Evolutionary conservation across 2,329 filamentous ascomycete species (phyloP).

Genomic region (Xylariaceae sp.): DNA sequence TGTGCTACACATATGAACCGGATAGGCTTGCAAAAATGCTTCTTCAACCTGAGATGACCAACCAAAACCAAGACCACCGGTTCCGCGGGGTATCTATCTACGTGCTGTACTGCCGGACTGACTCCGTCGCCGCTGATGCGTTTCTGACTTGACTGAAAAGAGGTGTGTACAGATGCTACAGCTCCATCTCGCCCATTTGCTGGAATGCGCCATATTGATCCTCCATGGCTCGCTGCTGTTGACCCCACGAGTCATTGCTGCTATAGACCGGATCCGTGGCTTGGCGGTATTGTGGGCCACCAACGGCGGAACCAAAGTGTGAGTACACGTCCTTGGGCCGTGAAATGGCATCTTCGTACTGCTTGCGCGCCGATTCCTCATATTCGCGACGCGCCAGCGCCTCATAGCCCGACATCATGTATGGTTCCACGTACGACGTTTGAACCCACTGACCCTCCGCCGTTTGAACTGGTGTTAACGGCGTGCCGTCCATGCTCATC

Average conservation of each 20-base stretch:
- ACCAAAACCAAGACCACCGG: no score
- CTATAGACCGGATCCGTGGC: conserved; percentile 69
- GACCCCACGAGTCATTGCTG: conserved; percentile 35
- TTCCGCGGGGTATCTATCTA: no score
- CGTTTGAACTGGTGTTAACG: conserved; percentile 45
- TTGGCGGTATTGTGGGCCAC: conserved; percentile 41
- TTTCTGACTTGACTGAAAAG: neutral
- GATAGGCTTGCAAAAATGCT: no score
- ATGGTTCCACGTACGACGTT: conserved; percentile 62
- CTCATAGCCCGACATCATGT: conserved; percentile 81
- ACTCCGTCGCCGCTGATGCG: no score
- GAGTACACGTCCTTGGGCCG: conserved; percentile 38
- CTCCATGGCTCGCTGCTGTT: conserved; percentile 57
- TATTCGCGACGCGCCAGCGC: conserved; percentile 61
- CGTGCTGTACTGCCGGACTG: no score
- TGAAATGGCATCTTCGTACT: conserved; percentile 27
- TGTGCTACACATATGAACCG: no score
- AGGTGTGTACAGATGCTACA: conserved; percentile 8
- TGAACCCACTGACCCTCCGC: conserved; percentile 50
- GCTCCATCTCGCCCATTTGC: conserved; percentile 34
- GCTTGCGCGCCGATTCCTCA: conserved; percentile 42
- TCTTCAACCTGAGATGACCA: no score
- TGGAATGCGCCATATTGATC: conserved; percentile 63
- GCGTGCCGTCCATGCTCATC: conserved; percentile 52
- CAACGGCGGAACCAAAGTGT: conserved; percentile 38